Evolutionary conservation across 2,329 filamentous ascomycete species (phyloP).

Genomic region (Neofusicoccum umdonicola): DNA sequence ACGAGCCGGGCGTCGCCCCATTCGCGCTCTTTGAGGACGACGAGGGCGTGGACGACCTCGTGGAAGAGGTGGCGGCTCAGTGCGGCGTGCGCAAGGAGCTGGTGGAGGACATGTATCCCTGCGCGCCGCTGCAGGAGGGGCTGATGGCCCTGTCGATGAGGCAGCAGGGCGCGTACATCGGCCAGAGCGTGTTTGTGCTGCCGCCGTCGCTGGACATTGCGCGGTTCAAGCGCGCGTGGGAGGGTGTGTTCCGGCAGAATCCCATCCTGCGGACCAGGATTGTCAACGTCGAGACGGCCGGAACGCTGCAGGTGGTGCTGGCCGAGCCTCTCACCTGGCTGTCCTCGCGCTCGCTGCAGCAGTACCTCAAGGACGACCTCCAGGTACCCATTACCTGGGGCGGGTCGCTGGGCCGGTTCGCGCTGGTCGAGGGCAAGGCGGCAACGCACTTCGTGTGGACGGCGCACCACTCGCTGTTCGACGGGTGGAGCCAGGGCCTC

Average conservation of each 20-base stretch:
- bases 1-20: background rate
- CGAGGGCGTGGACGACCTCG: slow-evolving; percentile 24
- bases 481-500: slow-evolving; percentile 27
- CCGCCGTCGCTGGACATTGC: slow-evolving; percentile 23
- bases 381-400: slow-evolving; percentile 40
- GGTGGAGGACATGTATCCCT: slow-evolving; percentile 54
- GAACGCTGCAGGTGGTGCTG: slow-evolving; percentile 32
- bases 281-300: slow-evolving; percentile 30
- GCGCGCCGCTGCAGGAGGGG: slow-evolving; percentile 55
- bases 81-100: slow-evolving; percentile 14
- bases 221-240: slow-evolving; percentile 48
- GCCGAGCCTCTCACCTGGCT: slow-evolving; percentile 22
- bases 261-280: slow-evolving; percentile 49
- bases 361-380: slow-evolving; percentile 33
- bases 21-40: background rate
- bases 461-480: slow-evolving; percentile 39
- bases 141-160: slow-evolving; percentile 55
- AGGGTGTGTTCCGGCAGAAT: slow-evolving; percentile 42
- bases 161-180: slow-evolving; percentile 53
- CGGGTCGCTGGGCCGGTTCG: slow-evolving; percentile 37
- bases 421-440: slow-evolving; percentile 26
- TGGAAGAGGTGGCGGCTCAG: background rate
- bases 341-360: background rate
- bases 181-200: slow-evolving; percentile 25
- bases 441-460: slow-evolving; percentile 18